A percentile compares a stretch with the other conserved stretches of the same genome.
Conservation (phyloP, 257 asterid species). For the Paraleonurus japonicus region DNA sequence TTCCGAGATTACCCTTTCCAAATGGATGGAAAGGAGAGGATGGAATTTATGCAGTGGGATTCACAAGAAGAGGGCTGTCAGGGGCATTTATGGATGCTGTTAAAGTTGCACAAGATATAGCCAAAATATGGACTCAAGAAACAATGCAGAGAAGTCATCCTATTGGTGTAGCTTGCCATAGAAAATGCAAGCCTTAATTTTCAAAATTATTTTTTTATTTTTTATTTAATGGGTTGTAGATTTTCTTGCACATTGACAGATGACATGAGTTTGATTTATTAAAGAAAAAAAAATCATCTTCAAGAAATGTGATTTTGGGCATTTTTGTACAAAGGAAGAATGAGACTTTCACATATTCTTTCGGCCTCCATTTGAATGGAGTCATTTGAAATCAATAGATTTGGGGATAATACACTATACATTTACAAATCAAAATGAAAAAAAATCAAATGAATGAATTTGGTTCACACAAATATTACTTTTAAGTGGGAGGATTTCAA, state of each 20-base stretch:
- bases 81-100: conserved; percentile 83
- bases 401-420: too few species aligned
- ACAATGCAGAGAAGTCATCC: conserved; percentile 53
- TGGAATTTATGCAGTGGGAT: conserved; percentile 90
- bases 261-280: conserved; percentile 26
- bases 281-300: conserved; percentile 52
- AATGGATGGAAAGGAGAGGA: conserved; percentile 89
- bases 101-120: conserved; percentile 73
- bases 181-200: conserved; percentile 46
- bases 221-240: conserved; percentile 27
- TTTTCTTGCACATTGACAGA: conserved; percentile 27
- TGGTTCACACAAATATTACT: too few species aligned
- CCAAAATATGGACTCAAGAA: conserved; percentile 73
- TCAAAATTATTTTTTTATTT: neutral
- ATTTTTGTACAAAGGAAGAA: conserved; percentile 40
- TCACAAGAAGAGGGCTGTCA: conserved; percentile 79
- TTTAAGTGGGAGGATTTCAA: too few species aligned
- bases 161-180: conserved; percentile 42
- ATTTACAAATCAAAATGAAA: too few species aligned
- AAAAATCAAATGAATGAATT: too few species aligned
- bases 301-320: conserved; percentile 46
- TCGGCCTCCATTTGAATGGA: too few species aligned
- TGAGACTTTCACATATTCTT: conserved; percentile 34
- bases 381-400: too few species aligned
- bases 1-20: conserved; percentile 74